Conservation (phyloP, 176 grass and related monocot species). For the Eleusine indica region DNA sequence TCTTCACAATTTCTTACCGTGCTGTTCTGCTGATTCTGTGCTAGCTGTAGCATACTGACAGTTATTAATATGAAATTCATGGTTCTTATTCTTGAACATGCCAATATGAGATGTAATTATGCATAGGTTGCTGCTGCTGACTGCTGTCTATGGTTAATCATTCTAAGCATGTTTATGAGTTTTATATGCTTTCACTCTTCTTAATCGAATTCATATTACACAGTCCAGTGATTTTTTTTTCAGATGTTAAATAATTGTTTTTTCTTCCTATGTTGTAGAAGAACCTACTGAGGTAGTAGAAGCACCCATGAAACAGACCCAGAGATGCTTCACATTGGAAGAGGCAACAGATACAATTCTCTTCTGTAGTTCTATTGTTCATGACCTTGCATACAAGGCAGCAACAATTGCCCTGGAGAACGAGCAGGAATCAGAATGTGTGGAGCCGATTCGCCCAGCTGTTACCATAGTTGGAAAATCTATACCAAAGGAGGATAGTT, state of each 20-base stretch:
- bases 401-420: conserved; percentile 74
- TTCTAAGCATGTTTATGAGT: not conserved
- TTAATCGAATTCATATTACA: not conserved
- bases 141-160: not conserved
- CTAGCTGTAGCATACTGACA: not conserved
- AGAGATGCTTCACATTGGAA: conserved; percentile 82
- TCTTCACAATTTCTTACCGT: not conserved
- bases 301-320: conserved; percentile 54
- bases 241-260: not conserved
- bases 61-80: not conserved
- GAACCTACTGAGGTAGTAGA: conserved; percentile 41
- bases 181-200: conserved; percentile 1
- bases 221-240: not conserved
- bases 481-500: conserved; percentile 40
- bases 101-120: not conserved
- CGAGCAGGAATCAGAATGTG: conserved; percentile 40
- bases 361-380: conserved; percentile 88
- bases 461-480: conserved; percentile 52
- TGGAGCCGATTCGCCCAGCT: conserved; percentile 32
- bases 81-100: not conserved
- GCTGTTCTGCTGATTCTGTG: not conserved
- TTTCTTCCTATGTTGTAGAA: conserved; percentile 47
- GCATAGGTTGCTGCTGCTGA: not conserved
- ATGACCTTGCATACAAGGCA: conserved; percentile 76
- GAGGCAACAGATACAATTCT: conserved; percentile 84